Conservation (phyloP, 2,329 filamentous ascomycete species). For the Calonectria ilicicola region DNA sequence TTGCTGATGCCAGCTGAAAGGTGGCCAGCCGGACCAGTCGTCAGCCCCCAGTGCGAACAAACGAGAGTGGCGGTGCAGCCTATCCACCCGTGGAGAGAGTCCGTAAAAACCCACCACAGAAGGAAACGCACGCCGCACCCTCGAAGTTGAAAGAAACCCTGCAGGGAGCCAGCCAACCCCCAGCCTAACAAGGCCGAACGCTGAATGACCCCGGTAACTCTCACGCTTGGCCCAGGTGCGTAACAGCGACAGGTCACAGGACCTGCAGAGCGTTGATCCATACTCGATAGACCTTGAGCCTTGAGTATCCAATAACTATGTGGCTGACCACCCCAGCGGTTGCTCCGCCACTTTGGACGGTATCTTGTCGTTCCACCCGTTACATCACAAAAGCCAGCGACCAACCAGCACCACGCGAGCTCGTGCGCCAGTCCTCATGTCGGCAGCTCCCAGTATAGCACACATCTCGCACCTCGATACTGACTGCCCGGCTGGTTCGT, state of each 20-base stretch:
- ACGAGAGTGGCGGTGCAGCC: constrained; percentile 24
- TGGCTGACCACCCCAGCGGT: constrained; percentile 23
- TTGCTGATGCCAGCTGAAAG: constrained; percentile 8
- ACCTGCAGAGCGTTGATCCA: constrained; percentile 6
- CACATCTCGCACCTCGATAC: constrained; percentile 2
- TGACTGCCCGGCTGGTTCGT: neutral
- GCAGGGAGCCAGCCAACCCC: constrained; percentile 4
- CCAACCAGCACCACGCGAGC: neutral
- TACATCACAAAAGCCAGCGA: neutral
- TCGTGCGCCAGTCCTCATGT: constrained; percentile 15
- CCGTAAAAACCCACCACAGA: constrained; percentile 17
- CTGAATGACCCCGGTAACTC: constrained; percentile 13
- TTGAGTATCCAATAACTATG: constrained; percentile 7
- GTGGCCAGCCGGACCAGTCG: neutral
- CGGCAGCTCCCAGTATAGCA: constrained; percentile 6
- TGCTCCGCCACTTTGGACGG: constrained; percentile 17
- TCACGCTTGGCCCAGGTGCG: neutral
- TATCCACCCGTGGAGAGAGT: neutral
- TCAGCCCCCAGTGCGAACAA: constrained; percentile 15
- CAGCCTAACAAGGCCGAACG: constrained; percentile 1
- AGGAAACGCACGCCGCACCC: constrained; percentile 18
- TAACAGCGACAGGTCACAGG: constrained; percentile 9
- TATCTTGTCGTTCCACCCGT: constrained; percentile 7
- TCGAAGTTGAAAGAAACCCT: constrained; percentile 10
- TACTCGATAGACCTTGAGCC: neutral